A percentile compares a stretch with the other conserved stretches of the same genome.
Evolutionary conservation across 495 filamentous ascomycete genomes (phyloP).

Genomic region (Aspergillus cavernicola): DNA sequence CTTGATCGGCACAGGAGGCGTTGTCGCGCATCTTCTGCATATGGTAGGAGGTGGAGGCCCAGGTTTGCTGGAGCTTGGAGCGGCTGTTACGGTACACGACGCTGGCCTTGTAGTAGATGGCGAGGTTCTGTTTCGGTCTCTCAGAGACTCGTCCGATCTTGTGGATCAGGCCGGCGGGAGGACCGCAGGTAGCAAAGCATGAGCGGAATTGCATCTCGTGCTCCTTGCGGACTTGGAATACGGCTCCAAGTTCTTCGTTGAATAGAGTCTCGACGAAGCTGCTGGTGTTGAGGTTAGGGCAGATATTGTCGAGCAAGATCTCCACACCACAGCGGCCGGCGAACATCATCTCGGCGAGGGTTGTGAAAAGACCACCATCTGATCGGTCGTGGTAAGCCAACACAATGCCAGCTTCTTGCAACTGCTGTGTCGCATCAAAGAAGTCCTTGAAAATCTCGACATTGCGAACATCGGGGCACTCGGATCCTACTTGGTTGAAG

Average conservation of each 20-base stretch:
- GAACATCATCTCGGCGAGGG: constrained; percentile 96
- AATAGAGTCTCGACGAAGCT: constrained; percentile 77
- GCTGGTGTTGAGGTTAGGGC: constrained; percentile 46
- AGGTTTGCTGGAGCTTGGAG: constrained; percentile 76
- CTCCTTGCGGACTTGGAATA: constrained; percentile 87
- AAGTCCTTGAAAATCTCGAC: constrained; percentile 80
- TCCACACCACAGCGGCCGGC: constrained; percentile 88
- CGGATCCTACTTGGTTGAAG: constrained; percentile 79
- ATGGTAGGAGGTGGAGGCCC: constrained; percentile 81
- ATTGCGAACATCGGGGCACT: constrained; percentile 82
- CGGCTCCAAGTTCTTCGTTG: constrained; percentile 94
- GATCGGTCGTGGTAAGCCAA: constrained; percentile 94
- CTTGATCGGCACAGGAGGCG: constrained; percentile 78
- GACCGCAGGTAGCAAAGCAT: constrained; percentile 90
- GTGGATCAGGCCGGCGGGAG: constrained; percentile 72
- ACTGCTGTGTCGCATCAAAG: constrained; percentile 81
- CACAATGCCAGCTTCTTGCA: constrained; percentile 83
- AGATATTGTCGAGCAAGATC: constrained; percentile 74
- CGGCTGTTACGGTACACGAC: constrained; percentile 67
- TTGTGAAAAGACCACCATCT: constrained; percentile 90
- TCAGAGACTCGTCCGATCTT: constrained; percentile 74
- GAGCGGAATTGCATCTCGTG: constrained; percentile 81
- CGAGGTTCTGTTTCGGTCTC: constrained; percentile 70
- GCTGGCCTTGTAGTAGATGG: constrained; percentile 64
- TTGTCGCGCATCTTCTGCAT: constrained; percentile 93